A percentile compares a stretch with the other conserved stretches of the same genome.
These are phyloP conservation scores for Phytophthora tubulina DNA, from an alignment of 352 stramenopile genomes.

Conservation along the genomic window DNA sequence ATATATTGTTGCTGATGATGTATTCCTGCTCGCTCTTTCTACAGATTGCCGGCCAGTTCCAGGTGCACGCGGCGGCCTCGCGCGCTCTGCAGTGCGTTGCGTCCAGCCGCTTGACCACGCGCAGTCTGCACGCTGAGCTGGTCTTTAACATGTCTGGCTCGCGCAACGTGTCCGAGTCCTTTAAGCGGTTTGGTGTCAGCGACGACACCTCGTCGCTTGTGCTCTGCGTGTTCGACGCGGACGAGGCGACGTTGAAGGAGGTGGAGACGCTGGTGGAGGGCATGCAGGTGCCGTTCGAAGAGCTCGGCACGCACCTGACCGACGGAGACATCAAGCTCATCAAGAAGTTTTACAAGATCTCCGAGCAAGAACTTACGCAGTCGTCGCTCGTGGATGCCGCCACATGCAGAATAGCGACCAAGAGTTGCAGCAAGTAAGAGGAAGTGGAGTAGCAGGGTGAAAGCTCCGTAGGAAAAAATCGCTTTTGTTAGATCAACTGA, in stretches of 20 bases:
- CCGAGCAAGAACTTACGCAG: conserved; percentile 72
- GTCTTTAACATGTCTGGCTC: conserved; percentile 89
- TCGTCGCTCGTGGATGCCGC: conserved; percentile 78
- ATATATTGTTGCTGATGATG: neutral
- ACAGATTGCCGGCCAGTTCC: conserved; percentile 80
- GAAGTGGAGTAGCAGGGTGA: conserved; percentile 1
- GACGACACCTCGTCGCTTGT: conserved; percentile 67
- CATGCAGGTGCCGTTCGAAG: conserved; percentile 47
- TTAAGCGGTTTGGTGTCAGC: conserved; percentile 79
- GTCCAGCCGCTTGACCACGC: conserved; percentile 67
- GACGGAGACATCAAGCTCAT: conserved; percentile 62
- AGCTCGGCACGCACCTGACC: conserved; percentile 64
- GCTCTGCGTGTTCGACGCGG: conserved; percentile 81
- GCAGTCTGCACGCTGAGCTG: conserved; percentile 82
- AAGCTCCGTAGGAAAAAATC: conserved; percentile 14
- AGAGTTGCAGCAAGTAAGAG: conserved; percentile 87
- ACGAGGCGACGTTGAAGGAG: conserved; percentile 49
- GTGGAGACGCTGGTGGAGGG: conserved; percentile 64
- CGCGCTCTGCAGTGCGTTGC: conserved; percentile 77
- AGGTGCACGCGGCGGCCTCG: conserved; percentile 77
- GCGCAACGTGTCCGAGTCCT: conserved; percentile 86
- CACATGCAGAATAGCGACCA: conserved; percentile 87
- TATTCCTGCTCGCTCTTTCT: conserved; percentile 12
- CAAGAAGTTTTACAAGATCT: conserved; percentile 89
- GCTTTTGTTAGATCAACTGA: conserved; percentile 15